Evolutionary conservation across 306 rosid species (phyloP), one percentile per base, ranked within the genome.

Genomic region (Vicia villosa): DNA sequence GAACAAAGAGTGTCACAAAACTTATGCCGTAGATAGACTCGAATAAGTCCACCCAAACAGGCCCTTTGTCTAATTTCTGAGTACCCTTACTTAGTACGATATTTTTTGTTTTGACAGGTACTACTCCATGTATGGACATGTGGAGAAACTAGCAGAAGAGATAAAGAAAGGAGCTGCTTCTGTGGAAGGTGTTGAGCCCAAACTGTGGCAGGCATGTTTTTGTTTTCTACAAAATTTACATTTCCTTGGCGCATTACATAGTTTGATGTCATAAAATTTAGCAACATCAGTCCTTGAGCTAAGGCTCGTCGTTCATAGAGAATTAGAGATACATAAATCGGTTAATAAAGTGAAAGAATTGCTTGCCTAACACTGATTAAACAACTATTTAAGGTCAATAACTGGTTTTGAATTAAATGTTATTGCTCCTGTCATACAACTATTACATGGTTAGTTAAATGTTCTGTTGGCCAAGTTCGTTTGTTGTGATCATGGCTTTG

Each of bases 111-210:
- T 76, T 74, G 32, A 66, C 85, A 92, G 98, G 74, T 92, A 88
- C 84, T 92, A 92, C 74, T 92, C 98, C 64, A 90, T 88, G 96
- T 92, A 92, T 47, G 98, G 98, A 47, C 98, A 89, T 80, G 98
- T 92, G 19, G 93, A 88, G 86, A 90, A 83, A 81, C 87, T 90
- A 49, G 98, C 96, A 19, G 88, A 92, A 72, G 92, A 89, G 74
- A 90, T 92, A 36, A 88, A 79, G 84, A 90, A 88, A 62, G 98
- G 98, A 13, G 96, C 96, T 68, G 77, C 92, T 59, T 88, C 98
- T 45, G 80, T 92, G 15, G 96, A 92, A 85, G 98, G 96, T 28
- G 93, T 92, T 41, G 96, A 92, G 73, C 96, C 86, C 79, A 77
- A 83, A 79, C 74, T 92, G 60, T 92, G 96, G 96, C 96, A 92